Evolutionary conservation across 2,329 filamentous ascomycete species (phyloP).

Genomic region (Tolypocladium nubicola): DNA sequence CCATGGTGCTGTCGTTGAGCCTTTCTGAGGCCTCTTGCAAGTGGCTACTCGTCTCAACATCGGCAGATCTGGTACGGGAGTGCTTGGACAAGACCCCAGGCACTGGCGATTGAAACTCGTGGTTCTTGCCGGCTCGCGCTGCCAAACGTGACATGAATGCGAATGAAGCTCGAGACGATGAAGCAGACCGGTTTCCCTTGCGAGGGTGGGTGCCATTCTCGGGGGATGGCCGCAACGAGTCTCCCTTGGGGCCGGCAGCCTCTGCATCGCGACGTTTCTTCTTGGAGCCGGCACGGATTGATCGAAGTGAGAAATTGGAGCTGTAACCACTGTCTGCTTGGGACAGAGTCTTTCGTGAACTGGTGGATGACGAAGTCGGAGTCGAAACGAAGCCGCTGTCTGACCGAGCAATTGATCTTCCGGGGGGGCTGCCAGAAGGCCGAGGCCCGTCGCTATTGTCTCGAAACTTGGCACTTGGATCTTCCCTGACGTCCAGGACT

Average conservation of each 20-base stretch:
- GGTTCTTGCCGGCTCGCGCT: neutral
- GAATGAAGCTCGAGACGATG: neutral
- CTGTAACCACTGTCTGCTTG: constrained; percentile 53
- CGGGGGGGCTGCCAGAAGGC: constrained; percentile 1
- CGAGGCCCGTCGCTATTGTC: constrained; percentile 1
- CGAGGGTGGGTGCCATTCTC: neutral
- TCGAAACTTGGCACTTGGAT: constrained; percentile 31
- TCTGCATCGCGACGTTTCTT: constrained; percentile 10
- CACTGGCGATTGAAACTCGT: neutral
- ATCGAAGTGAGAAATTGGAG: constrained; percentile 47
- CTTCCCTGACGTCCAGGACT: constrained; percentile 28
- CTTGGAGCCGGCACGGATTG: constrained; percentile 29
- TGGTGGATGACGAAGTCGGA: constrained; percentile 32
- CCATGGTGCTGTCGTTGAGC: neutral
- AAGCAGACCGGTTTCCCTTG: neutral
- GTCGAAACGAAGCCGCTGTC: constrained; percentile 42
- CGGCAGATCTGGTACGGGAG: neutral
- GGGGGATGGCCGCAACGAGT: neutral
- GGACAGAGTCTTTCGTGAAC: constrained; percentile 32
- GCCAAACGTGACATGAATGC: neutral
- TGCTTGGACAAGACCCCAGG: neutral
- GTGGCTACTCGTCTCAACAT: neutral
- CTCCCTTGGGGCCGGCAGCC: neutral
- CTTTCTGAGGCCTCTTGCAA: neutral
- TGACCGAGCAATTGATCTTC: constrained; percentile 14